Conservation (phyloP, 148 eudicot species). For the Polygonum maritimum region DNA sequence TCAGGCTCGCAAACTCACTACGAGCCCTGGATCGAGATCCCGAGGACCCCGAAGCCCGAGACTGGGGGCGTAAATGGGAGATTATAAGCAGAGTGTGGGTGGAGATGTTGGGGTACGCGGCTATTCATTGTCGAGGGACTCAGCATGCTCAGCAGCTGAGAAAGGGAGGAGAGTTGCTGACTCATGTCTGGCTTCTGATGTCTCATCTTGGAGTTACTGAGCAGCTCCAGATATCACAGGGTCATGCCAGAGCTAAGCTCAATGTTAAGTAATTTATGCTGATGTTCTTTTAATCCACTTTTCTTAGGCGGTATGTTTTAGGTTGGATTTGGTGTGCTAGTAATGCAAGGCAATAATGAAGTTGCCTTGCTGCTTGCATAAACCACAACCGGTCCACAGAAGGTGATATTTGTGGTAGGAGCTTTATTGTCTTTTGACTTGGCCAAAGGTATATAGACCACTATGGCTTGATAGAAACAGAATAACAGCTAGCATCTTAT, state of each 20-base stretch:
- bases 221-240: constrained; percentile 33
- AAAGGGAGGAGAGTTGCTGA: constrained; percentile 42
- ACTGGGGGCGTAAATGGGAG: constrained; percentile 11
- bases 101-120: constrained; percentile 32
- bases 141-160: constrained; percentile 38
- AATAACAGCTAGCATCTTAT: too few species aligned
- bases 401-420: background rate
- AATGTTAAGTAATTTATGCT: constrained; percentile 14
- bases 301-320: background rate
- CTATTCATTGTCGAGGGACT: constrained; percentile 31
- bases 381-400: too few species aligned
- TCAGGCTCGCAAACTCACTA: constrained; percentile 25
- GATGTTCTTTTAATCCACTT: background rate
- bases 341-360: background rate
- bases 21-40: background rate
- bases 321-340: background rate
- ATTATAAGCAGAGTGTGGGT: constrained; percentile 32
- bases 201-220: constrained; percentile 41
- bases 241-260: constrained; percentile 35
- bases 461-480: too few species aligned
- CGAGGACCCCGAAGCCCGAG: too few species aligned
- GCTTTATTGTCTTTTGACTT: background rate
- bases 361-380: too few species aligned
- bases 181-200: constrained; percentile 51
- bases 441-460: background rate